phyloP scores from a whole-genome alignment of 2,329 filamentous ascomycete species.

The Aspergillus sp. region DNA sequence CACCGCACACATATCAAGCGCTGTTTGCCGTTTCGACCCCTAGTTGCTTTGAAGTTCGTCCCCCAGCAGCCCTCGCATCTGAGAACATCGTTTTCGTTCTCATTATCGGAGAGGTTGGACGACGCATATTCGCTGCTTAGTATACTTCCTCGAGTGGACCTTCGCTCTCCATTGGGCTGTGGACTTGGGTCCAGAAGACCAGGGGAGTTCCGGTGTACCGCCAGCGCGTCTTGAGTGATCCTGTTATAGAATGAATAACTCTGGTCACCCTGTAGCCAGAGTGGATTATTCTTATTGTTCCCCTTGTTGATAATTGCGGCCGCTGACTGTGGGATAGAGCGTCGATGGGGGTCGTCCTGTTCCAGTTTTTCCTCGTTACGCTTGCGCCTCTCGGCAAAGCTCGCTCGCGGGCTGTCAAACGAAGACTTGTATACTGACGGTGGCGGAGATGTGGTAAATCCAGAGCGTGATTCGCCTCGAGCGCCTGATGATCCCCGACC shows the following conservation, averaged over 20 bases:
- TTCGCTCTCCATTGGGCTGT: slow-evolving; percentile 25
- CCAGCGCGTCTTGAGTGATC: slow-evolving; percentile 40
- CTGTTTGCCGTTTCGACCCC: slow-evolving; percentile 53
- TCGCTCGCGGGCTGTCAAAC: slow-evolving; percentile 22
- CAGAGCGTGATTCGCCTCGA: slow-evolving; percentile 29
- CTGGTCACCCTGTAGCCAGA: slow-evolving; percentile 52
- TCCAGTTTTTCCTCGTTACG: slow-evolving; percentile 11
- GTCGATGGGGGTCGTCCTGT: slow-evolving; percentile 4
- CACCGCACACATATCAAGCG: slow-evolving; percentile 63
- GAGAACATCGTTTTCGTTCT: slow-evolving; percentile 51
- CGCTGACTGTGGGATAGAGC: slow-evolving; percentile 16
- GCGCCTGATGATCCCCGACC: slow-evolving; percentile 22
- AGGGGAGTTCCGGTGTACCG: slow-evolving; percentile 22
- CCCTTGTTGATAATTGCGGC: slow-evolving; percentile 25
- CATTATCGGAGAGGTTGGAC: slow-evolving; percentile 41
- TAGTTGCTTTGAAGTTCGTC: slow-evolving; percentile 63
- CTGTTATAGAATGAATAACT: slow-evolving; percentile 57
- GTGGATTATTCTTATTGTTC: slow-evolving; percentile 39
- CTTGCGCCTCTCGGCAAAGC: slow-evolving; percentile 12
- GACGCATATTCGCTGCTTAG: slow-evolving; percentile 59
- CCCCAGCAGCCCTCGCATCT: slow-evolving; percentile 61
- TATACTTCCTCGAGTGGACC: slow-evolving; percentile 52
- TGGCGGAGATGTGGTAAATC: slow-evolving; percentile 28
- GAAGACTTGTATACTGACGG: slow-evolving; percentile 25
- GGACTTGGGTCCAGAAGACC: background rate